Evolutionary conservation across 2,329 filamentous ascomycete species (phyloP), one percentile per base, ranked within the genome.

Genomic region (Penicillium expansum): DNA sequence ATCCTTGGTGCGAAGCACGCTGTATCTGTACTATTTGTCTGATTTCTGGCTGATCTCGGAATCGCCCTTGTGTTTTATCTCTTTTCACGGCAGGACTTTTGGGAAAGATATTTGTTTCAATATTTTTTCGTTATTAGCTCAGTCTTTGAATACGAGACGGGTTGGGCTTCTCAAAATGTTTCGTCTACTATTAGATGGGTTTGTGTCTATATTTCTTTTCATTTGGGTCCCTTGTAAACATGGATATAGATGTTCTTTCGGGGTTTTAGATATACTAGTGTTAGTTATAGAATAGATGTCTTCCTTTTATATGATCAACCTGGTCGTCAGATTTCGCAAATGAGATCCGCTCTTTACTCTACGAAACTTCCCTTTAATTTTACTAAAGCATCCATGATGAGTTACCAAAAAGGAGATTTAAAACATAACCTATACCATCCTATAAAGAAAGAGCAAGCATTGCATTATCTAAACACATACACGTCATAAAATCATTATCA

Each of bases 401-500:
- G 14, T 8, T 41, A n/a, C 27, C 13, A 5, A 30, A 44, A 30
- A 14, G n/a, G 6, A 16, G 10, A 20, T 45, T 47, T 4, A 6
- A 16, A 11, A 16, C 16, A 16, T 22, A 18, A 32, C 29, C 13
- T 35, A 20, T 38, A 3, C 1, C 22, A 52, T 30, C 6, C 27
- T 27, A 3, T n/a, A 14, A 14, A 30, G 24, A 32, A 33, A 29
- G 42, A 35, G 24, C 33, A 48, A 18, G 10, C 13, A 60, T 55
- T 57, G 50, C 48, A 44, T 37, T 60, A 54, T 54, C 35, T 18
- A 41, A 50, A 51, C 48, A 38, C 54, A 30, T 56, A 47, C 24
- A 47, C 44, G 48, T 61, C 58, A 48, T 62, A 48, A 60, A 59
- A 18, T 62, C 60, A 53, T 62, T 47, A 62, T 62, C 50, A 55